These are phyloP conservation scores for Lentithecium fluviatile DNA, from an alignment of 495 filamentous ascomycete species.

Conservation along the genomic window DNA sequence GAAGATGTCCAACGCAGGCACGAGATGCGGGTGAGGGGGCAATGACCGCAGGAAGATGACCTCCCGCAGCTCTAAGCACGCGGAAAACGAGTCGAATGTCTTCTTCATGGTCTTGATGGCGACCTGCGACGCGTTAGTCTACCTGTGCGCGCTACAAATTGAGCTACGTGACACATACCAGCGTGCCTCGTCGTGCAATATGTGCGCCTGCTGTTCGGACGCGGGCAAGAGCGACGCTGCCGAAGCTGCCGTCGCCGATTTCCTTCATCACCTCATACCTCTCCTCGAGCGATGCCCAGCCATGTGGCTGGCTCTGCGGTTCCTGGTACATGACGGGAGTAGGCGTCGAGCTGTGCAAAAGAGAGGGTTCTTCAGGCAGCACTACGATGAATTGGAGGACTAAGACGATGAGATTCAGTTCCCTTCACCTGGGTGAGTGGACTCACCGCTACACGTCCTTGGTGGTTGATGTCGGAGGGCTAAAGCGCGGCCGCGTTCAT, in stretches of 20 bases:
- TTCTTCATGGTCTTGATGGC: conserved; percentile 99
- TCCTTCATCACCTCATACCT: conserved; percentile 97
- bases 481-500: conserved; percentile 13
- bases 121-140: conserved; percentile 58
- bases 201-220: conserved; percentile 85
- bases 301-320: conserved; percentile 39
- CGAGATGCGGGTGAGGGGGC: conserved; percentile 83
- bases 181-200: conserved; percentile 83
- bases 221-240: conserved; percentile 88
- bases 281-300: conserved; percentile 55
- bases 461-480: background rate
- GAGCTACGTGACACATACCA: conserved; percentile 57
- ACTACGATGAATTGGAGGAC: background rate
- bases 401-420: conserved; percentile 5
- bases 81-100: conserved; percentile 86
- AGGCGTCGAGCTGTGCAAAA: conserved; percentile 3
- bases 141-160: background rate
- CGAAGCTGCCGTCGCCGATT: conserved; percentile 98
- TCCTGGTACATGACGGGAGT: conserved; percentile 33
- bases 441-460: conserved; percentile 10
- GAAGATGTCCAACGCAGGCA: conserved; percentile 98
- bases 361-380: background rate
- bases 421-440: background rate
- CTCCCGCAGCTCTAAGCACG: conserved; percentile 89
- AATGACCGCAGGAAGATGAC: conserved; percentile 93